Percentiles rank a stretch among this genome's conserved stretches.
Evolutionary conservation across 768 basidiomycete genomes (phyloP).

Genomic region (Kwoniella mangroviensis): DNA sequence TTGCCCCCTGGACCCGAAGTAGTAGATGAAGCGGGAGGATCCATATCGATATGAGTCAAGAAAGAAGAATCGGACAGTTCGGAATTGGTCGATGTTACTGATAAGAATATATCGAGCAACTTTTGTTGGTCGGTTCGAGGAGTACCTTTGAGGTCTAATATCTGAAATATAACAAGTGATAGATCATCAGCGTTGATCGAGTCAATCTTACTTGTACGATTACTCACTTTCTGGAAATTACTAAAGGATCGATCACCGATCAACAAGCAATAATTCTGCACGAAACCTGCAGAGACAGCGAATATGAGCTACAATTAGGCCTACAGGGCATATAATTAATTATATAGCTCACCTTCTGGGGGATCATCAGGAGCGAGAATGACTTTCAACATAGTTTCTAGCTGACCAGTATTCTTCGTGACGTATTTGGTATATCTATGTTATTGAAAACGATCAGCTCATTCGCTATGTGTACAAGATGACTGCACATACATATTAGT

Average conservation of each 20-base stretch:
- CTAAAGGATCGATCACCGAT: constrained; percentile 93
- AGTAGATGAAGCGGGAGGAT: constrained; percentile 61
- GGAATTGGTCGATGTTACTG: constrained; percentile 86
- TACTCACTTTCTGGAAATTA: constrained; percentile 92
- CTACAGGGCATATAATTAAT: neutral
- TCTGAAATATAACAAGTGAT: constrained; percentile 62
- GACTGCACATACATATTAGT: constrained; percentile 48
- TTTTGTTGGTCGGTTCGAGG: constrained; percentile 82
- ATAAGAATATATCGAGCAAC: constrained; percentile 87
- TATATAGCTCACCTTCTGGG: constrained; percentile 64
- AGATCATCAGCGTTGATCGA: neutral
- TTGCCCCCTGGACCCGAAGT: neutral
- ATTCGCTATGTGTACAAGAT: neutral
- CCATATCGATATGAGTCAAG: constrained; percentile 94
- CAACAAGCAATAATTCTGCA: constrained; percentile 90
- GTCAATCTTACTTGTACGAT: neutral
- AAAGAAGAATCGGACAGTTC: constrained; percentile 90
- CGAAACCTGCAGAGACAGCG: constrained; percentile 64
- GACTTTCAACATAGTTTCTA: constrained; percentile 93
- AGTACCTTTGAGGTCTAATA: constrained; percentile 92
- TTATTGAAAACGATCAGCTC: neutral
- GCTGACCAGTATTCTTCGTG: constrained; percentile 74
- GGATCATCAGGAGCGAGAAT: constrained; percentile 93
- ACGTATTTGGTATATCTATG: constrained; percentile 79
- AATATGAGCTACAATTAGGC: neutral